phyloP scores from a whole-genome alignment of 345 rosid genomes.

The Dovyalis caffra region DNA sequence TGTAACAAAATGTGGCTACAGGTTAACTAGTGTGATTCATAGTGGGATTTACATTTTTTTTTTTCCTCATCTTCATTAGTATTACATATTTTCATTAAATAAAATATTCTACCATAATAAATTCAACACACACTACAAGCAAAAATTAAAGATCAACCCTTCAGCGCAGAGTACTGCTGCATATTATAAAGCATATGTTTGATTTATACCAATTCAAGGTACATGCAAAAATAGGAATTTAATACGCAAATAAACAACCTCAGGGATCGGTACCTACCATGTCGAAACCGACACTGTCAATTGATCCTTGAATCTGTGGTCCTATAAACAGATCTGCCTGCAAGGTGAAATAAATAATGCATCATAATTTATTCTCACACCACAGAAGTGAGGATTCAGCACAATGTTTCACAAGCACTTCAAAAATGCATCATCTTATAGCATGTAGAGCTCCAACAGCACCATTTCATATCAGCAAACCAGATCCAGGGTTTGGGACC shows the following conservation, averaged over 20 bases:
- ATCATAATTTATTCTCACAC: neutral
- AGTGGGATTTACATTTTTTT: no score
- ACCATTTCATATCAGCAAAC: neutral
- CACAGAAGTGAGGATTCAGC: neutral
- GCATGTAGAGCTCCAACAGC: neutral
- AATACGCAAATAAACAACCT: neutral
- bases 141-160: no score
- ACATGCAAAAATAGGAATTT: neutral
- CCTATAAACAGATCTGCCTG: conserved; percentile 89
- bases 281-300: conserved; percentile 52
- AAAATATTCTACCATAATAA: no score
- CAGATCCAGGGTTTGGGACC: neutral
- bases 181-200: no score
- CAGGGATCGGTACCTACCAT: conserved; percentile 46
- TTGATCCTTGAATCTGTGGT: conserved; percentile 57
- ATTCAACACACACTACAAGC: no score
- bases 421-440: neutral
- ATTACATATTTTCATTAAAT: no score
- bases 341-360: conserved; percentile 13
- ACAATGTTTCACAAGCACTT: neutral
- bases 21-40: no score
- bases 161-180: no score
- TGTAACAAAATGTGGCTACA: no score
- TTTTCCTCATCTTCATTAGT: no score
- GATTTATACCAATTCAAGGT: no score